Conservation (phyloP, 257 asterid species). For the Nicotiana knightiana region DNA sequence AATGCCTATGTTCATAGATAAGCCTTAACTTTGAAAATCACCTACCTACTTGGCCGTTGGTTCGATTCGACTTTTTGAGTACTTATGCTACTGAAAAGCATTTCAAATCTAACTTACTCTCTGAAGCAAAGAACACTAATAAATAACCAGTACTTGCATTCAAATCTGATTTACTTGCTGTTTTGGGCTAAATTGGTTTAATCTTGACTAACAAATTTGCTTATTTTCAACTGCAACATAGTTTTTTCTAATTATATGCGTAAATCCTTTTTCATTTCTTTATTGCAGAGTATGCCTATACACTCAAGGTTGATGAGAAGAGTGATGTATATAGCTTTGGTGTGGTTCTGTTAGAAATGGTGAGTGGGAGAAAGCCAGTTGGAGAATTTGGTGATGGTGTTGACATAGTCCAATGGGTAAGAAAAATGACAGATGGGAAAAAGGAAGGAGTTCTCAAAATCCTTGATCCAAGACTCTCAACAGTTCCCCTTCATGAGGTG, state of each 20-base stretch:
- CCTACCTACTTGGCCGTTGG: constrained; percentile 7
- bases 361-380: constrained; percentile 20
- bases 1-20: neutral
- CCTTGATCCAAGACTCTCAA: constrained; percentile 12
- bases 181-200: neutral
- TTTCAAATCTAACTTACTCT: neutral
- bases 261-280: neutral
- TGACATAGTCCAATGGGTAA: constrained; percentile 21
- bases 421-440: neutral
- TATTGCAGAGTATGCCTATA: constrained; percentile 24
- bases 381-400: constrained; percentile 29
- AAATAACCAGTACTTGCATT: neutral
- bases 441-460: constrained; percentile 9
- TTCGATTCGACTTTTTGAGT: neutral
- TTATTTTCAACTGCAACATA: neutral
- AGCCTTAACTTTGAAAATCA: neutral
- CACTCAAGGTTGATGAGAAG: constrained; percentile 28
- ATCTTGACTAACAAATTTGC: neutral
- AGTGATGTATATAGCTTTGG: constrained; percentile 29
- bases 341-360: constrained; percentile 23
- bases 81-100: neutral
- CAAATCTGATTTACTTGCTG: neutral
- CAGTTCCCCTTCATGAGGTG: constrained; percentile 16
- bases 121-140: neutral
- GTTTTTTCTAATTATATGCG: neutral